These are phyloP conservation scores for Epithele typhae DNA, from an alignment of 768 basidiomycete species.

Conservation along the genomic window DNA sequence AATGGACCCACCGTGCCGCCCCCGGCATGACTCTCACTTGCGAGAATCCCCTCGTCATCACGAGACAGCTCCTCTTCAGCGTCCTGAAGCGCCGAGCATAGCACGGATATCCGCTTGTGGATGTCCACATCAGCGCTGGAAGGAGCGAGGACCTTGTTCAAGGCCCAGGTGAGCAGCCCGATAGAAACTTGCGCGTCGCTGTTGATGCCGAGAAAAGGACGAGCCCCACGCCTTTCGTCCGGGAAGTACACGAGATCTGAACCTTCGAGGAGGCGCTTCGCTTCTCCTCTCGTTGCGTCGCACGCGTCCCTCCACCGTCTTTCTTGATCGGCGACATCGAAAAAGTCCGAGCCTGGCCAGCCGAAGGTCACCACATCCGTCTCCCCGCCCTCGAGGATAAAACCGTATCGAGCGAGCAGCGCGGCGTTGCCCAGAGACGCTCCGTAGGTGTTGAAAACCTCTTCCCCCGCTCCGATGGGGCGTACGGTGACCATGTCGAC, in stretches of 20 bases:
- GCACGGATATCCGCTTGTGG: no score
- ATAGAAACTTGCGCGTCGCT: conserved; percentile 21
- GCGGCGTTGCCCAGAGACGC: conserved; percentile 33
- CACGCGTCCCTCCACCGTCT: not conserved
- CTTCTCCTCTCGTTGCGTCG: not conserved
- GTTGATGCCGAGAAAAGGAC: conserved; percentile 13
- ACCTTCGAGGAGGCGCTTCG: not conserved
- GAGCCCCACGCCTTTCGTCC: not conserved
- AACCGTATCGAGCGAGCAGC: conserved; percentile 37
- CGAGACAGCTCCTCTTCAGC: no score
- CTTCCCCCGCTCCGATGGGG: conserved; percentile 23
- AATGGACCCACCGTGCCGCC: no score
- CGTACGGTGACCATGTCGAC: conserved; percentile 37
- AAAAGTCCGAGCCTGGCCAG: conserved; percentile 9
- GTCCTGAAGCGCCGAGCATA: no score
- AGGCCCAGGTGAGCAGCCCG: conserved; percentile 19
- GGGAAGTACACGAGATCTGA: conserved; percentile 9
- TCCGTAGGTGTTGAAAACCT: conserved; percentile 42
- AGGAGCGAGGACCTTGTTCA: not conserved
- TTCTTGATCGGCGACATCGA: not conserved
- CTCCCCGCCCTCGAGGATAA: conserved; percentile 36
- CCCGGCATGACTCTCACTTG: no score
- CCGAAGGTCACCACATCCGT: conserved; percentile 25
- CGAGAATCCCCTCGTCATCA: no score
- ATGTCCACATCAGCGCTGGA: no score